Evolutionary conservation across 2,329 filamentous ascomycete genomes (phyloP).

Genomic region (Colletotrichum phormii): DNA sequence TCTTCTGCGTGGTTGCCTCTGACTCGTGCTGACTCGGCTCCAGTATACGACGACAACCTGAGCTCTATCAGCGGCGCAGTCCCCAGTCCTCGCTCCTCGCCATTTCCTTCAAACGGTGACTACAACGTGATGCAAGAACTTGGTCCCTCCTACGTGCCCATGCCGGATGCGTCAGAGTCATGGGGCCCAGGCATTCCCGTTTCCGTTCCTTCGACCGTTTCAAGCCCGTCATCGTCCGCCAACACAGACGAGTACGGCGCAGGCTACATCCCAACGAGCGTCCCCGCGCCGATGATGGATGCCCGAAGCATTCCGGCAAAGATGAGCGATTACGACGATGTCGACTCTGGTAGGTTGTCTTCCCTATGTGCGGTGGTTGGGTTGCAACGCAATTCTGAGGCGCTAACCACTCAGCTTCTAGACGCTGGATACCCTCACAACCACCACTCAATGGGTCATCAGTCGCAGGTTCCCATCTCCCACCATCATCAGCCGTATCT

Average conservation of each 20-base stretch:
- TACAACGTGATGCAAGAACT: slow-evolving; percentile 58
- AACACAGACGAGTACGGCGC: slow-evolving; percentile 59
- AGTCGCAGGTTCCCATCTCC: slow-evolving; percentile 34
- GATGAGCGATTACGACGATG: slow-evolving; percentile 53
- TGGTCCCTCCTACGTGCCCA: slow-evolving; percentile 51
- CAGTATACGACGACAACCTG: slow-evolving; percentile 56
- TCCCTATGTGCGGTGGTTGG: slow-evolving; percentile 29
- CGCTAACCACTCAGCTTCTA: slow-evolving; percentile 44
- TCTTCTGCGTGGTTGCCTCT: slow-evolving; percentile 34
- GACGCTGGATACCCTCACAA: slow-evolving; percentile 48
- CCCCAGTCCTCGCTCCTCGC: slow-evolving; percentile 57
- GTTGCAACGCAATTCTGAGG: slow-evolving; percentile 40
- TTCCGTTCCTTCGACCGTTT: slow-evolving; percentile 60
- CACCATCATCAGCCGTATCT: slow-evolving; percentile 37
- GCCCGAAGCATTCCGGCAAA: slow-evolving; percentile 49
- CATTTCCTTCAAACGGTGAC: slow-evolving; percentile 55
- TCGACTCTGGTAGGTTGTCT: slow-evolving; percentile 37
- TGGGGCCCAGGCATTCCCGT: slow-evolving; percentile 59
- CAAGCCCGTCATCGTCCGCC: slow-evolving; percentile 63
- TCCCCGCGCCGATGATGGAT: slow-evolving; percentile 57
- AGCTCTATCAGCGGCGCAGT: slow-evolving; percentile 52
- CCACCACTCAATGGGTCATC: slow-evolving; percentile 39
- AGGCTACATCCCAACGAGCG: slow-evolving; percentile 62
- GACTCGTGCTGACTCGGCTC: slow-evolving; percentile 36
- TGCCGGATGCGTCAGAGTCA: slow-evolving; percentile 57